Base-by-base conservation (phyloP, 2,329 filamentous ascomycete species). In the Bipolaris victoriae region DNA sequence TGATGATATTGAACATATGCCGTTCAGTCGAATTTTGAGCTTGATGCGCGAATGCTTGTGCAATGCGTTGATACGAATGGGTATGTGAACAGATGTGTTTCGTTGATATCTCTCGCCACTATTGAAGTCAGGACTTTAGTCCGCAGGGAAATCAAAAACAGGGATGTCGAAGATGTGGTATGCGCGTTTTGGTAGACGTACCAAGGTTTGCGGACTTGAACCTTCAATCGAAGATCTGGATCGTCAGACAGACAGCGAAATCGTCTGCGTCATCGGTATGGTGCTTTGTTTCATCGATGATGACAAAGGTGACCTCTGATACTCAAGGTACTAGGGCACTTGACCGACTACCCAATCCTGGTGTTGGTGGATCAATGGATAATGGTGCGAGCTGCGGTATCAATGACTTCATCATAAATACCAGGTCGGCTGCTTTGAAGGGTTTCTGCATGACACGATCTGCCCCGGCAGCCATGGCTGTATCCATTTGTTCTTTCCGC, bases 401-500 rank as follows among this genome's bases (percentile, higher is more conserved):
- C 24, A 75, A 57, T 2, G 64, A 69, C 24, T 73, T 73, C 69
- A 76, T 76, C 70, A 74, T 70, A 36, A 64, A 63, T 4, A 76
- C 69, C 24, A 76, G 52, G 47, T 76, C 72, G 0, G 65, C 63
- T 5, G 71, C 71, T 54, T 74, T 74, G 65, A 76, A 76, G 0
- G 73, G 73, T 49, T 76, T 76, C 40, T 72, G 69, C 71, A 76
- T 74, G 2, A 76, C 72, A 33, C 70, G 65, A 57, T 75, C 70
- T 35, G 74, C 72, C 13, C 75, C 75, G 29, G 73, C 73, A 31
- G 64, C 60, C 49, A 73, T 71, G 2, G 75, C 75, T 11, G 59
- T 65, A 24, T 69, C 64, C 20, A 77, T 73, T 57, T 77, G 75
- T 58, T 75, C 73, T 33, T 70, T 63, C 13, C 75, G 55, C 13